phyloP scores from a whole-genome alignment of 441 rosid genomes.

The Geranium incanum region DNA sequence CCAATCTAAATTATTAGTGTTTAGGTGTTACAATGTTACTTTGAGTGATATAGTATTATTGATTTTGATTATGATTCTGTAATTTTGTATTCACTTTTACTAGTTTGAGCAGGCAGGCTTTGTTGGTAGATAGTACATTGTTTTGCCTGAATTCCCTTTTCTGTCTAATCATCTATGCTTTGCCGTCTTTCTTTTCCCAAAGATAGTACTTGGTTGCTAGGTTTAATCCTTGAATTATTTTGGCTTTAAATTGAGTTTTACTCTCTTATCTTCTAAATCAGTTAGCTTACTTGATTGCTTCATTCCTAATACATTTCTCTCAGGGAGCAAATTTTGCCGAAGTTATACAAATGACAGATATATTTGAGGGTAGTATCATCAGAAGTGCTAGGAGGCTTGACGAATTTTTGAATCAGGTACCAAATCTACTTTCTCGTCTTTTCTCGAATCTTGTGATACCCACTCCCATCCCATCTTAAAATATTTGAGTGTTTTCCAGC shows the following conservation, averaged over 20 bases:
- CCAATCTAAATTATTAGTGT: background rate
- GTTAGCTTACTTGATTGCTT: conserved; percentile 2
- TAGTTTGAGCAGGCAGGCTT: background rate
- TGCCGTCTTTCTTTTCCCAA: too few relatives aligned
- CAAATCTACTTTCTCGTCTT: background rate
- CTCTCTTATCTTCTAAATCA: background rate
- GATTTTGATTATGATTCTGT: background rate
- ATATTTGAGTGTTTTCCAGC: conserved; percentile 26
- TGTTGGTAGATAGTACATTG: background rate
- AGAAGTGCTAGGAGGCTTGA: conserved; percentile 80
- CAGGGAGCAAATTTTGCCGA: conserved; percentile 92
- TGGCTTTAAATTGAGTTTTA: background rate
- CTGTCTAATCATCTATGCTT: too few relatives aligned
- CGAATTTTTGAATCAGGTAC: conserved; percentile 94
- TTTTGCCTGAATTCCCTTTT: background rate
- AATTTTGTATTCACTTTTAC: background rate
- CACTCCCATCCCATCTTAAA: too few relatives aligned
- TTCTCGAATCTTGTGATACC: background rate
- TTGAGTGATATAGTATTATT: background rate
- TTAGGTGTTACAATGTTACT: background rate
- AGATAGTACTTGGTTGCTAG: background rate
- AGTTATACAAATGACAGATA: conserved; percentile 88
- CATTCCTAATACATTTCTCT: conserved; percentile 12
- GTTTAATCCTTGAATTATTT: background rate
- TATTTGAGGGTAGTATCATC: conserved; percentile 91